phyloP scores from a whole-genome alignment of 345 rosid genomes.

The Populus tremula region DNA sequence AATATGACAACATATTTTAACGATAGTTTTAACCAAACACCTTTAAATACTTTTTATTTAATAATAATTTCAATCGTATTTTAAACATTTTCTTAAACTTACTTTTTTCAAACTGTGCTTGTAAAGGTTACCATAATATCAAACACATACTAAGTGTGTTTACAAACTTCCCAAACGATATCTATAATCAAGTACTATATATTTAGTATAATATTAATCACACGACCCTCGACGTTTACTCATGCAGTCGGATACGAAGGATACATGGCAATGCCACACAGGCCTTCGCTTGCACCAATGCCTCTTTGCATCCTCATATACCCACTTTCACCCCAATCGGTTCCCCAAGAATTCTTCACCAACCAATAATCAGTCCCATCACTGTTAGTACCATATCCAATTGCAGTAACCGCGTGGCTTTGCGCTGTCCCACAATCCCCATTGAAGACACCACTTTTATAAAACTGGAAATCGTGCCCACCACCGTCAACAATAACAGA shows the following conservation, averaged over 20 bases:
- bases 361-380: slow-evolving; percentile 53
- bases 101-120: fast-evolving
- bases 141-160: too few relatives aligned
- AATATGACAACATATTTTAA: too few relatives aligned
- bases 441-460: slow-evolving; percentile 41
- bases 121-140: too few relatives aligned
- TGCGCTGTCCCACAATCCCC: slow-evolving; percentile 35
- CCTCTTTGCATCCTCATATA: slow-evolving; percentile 51
- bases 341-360: slow-evolving; percentile 68
- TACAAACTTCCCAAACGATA: too few relatives aligned
- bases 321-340: slow-evolving; percentile 55
- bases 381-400: slow-evolving; percentile 50
- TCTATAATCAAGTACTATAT: too few relatives aligned
- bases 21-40: too few relatives aligned
- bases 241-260: slow-evolving; percentile 40
- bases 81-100: too few relatives aligned
- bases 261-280: slow-evolving; percentile 48
- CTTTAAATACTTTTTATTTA: too few relatives aligned
- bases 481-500: slow-evolving; percentile 38
- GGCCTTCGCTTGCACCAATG: slow-evolving; percentile 37
- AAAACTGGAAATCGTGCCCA: slow-evolving; percentile 32
- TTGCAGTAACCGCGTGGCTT: slow-evolving; percentile 45
- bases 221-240: not conserved
- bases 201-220: too few relatives aligned
- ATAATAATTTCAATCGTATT: too few relatives aligned